Conservation (phyloP, 169 alveolate genomes). For the Plasmodium ovale region DNA sequence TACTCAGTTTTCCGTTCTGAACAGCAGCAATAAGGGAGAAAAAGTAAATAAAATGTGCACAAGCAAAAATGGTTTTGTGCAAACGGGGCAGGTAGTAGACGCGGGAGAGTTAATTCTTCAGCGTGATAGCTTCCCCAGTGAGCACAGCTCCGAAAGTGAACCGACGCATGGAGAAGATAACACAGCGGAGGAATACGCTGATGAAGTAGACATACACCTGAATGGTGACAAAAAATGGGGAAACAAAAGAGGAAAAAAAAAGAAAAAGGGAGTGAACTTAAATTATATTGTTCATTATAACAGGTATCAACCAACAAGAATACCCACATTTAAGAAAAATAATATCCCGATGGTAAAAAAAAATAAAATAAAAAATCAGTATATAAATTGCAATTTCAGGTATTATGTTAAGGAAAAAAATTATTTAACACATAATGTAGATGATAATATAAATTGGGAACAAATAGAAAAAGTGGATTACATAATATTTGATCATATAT, state of each 20-base stretch:
- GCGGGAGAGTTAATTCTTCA: too few relatives aligned
- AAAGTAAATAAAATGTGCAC: not conserved
- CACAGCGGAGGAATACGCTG: not conserved
- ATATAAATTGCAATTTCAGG: constrained; percentile 71
- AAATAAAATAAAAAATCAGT: constrained; percentile 52
- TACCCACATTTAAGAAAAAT: constrained; percentile 14
- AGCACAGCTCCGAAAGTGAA: not conserved
- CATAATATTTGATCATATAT: constrained; percentile 75
- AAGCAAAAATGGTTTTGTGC: not conserved
- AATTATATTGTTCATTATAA: constrained; percentile 59
- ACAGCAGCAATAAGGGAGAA: not conserved
- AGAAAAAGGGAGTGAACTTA: constrained; percentile 41
- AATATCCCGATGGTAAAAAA: constrained; percentile 18
- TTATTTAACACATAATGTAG: constrained; percentile 30
- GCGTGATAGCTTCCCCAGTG: too few relatives aligned
- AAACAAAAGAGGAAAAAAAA: constrained; percentile 32
- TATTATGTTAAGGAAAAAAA: constrained; percentile 64
- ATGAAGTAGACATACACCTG: not conserved
- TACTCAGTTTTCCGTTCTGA: not conserved
- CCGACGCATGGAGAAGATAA: not conserved
- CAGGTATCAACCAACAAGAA: constrained; percentile 54
- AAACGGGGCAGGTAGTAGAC: not conserved
- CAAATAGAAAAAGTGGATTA: constrained; percentile 78
- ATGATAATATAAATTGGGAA: constrained; percentile 74
- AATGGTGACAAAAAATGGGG: not conserved